Evolutionary conservation across 148 eudicot genomes (phyloP), one percentile per base, ranked within the genome.

Genomic region (Rhododendron vialii): DNA sequence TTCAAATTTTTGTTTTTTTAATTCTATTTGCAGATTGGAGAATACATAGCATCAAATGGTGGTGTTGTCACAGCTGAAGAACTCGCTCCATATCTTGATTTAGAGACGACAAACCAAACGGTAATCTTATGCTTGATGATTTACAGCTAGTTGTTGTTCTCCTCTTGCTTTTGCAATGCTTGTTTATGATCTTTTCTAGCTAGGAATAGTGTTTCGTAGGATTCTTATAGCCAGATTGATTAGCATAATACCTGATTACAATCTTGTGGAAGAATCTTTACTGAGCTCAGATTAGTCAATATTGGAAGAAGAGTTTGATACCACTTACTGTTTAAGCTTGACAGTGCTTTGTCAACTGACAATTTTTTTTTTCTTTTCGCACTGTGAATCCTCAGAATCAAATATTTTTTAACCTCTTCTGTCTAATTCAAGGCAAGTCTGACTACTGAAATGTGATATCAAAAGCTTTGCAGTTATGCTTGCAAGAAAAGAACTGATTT

Each of bases 11-110:
- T n/a, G n/a, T 87, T 38, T 5, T 5, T 77, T 57, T 20, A 26
- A 78, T 28, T 83, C n/a, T 83, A 48, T 87, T 84, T 88, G 80
- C 92, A 97, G 99, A 94, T 97, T 80, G 99, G 99, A 83, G 91
- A 93, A 87, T 92, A 93, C 83, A 95, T 97, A 88, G 88, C 93
- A 75, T 90, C 94, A 84, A 94, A 95, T 84, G 98, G 98, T 83
- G 99, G 99, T 50, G 98, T 94, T 88, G 93, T 93, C 76, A 90
- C 99, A 11, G 98, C 99, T 67, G 99, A 97, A 90, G 99, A 97
- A 89, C 96, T 97, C 85, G 98, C 99, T 78, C 99, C 99, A 41
- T 97, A 91, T 92, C 95, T 97, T 86, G 99, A 97, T 90, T 86
- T 95, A 48, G 93, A 89, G 88, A 88, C 92, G 63, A 53, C 93